These are phyloP conservation scores for Jamesozyma jinghongensis DNA, from an alignment of 805 yeast species.

Conservation along the genomic window DNA sequence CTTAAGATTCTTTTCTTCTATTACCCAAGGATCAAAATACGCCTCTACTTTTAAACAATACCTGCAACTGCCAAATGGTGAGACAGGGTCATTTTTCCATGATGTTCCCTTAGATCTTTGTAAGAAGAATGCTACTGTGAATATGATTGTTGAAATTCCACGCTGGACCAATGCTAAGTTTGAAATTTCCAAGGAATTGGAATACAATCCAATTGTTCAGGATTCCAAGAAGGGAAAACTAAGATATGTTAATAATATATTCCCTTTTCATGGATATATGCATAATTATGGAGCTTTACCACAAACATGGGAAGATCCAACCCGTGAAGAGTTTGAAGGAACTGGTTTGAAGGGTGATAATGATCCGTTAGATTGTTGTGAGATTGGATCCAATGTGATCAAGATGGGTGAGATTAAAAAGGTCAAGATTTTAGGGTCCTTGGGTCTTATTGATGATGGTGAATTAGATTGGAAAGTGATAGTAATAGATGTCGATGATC, in stretches of 20 bases:
- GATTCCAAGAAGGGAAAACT: constrained; percentile 63
- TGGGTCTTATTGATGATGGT: constrained; percentile 83
- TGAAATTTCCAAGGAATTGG: constrained; percentile 52
- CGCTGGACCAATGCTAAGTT: constrained; percentile 79
- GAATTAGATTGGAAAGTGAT: constrained; percentile 94
- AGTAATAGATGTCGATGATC: constrained; percentile 59
- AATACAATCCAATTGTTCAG: constrained; percentile 71
- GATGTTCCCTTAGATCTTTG: constrained; percentile 51
- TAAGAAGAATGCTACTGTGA: constrained; percentile 37
- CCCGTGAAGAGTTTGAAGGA: constrained; percentile 33
- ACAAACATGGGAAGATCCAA: constrained; percentile 98
- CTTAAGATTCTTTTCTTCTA: constrained; percentile 6
- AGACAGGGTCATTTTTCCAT: constrained; percentile 57
- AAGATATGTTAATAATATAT: constrained; percentile 68
- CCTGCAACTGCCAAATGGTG: constrained; percentile 34
- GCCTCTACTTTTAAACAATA: constrained; percentile 37
- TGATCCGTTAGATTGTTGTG: constrained; percentile 93
- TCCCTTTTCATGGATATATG: constrained; percentile 77
- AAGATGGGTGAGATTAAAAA: constrained; percentile 55
- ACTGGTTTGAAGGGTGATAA: constrained; percentile 66
- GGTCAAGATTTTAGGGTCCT: constrained; percentile 64
- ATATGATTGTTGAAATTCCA: constrained; percentile 70
- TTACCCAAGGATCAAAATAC: constrained; percentile 33
- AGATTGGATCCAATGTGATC: constrained; percentile 59
- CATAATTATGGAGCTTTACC: constrained; percentile 86